Percentiles rank a stretch among this genome's conserved stretches.
Conservation (phyloP, 2,329 filamentous ascomycete species). For the Colletotrichum sp. region DNA sequence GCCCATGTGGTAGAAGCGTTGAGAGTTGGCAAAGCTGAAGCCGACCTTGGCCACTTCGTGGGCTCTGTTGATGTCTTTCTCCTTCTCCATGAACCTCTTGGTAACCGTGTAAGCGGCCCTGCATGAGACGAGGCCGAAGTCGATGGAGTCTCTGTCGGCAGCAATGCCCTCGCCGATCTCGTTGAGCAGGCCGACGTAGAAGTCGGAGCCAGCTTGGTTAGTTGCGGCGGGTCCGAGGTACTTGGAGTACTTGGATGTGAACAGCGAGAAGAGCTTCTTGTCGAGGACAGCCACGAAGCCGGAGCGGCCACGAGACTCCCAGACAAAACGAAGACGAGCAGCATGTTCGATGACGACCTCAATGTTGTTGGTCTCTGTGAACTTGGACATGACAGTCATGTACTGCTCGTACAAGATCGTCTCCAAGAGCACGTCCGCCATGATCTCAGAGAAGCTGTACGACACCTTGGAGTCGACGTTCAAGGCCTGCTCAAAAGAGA, state of each 20-base stretch:
- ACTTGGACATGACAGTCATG: conserved; percentile 27
- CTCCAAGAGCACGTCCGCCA: conserved; percentile 41
- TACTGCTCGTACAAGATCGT: conserved; percentile 42
- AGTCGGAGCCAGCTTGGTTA: conserved; percentile 36
- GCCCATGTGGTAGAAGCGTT: conserved; percentile 43
- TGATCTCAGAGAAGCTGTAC: conserved; percentile 45
- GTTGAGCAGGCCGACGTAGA: conserved; percentile 44
- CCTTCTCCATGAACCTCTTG: conserved; percentile 37
- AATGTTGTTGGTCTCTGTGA: conserved; percentile 28
- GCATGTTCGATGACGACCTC: conserved; percentile 39
- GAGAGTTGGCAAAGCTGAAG: conserved; percentile 45
- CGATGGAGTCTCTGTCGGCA: conserved; percentile 29
- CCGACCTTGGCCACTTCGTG: conserved; percentile 46
- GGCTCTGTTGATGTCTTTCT: conserved; percentile 42
- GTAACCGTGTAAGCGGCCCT: conserved; percentile 27
- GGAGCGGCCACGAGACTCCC: conserved; percentile 30
- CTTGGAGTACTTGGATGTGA: conserved; percentile 36
- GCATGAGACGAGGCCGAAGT: conserved; percentile 44
- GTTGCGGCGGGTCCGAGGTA: conserved; percentile 26
- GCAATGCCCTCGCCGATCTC: conserved; percentile 39
- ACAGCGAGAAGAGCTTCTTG: conserved; percentile 41
- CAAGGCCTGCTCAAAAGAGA: conserved; percentile 47
- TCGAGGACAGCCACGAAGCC: conserved; percentile 44
- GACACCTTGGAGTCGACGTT: conserved; percentile 32
- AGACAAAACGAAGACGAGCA: conserved; percentile 42